Evolutionary conservation across 1,284 basidiomycete genomes (phyloP), one percentile per base, ranked within the genome.

Genomic region (Sporisorium reilianum): DNA sequence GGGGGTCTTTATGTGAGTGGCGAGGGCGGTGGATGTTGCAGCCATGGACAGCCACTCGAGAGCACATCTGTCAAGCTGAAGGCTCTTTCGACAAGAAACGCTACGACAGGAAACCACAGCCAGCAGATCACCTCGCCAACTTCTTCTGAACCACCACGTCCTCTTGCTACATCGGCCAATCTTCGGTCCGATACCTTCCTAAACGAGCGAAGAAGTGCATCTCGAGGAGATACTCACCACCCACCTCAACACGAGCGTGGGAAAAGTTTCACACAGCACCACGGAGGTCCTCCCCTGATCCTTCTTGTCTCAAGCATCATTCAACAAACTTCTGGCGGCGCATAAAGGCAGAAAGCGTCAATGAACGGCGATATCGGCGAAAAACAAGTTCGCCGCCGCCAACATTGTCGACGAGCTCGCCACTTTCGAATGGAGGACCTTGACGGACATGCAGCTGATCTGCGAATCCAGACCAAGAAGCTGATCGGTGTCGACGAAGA

Each of bases 381-480:
- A n/a, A n/a, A n/a, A n/a, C n/a, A n/a, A n/a, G n/a, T 26, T 26
- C 7, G 23, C 25, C 44, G 23, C 3, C 7, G 23, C 22, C 20
- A 3, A 2, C 26, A 14, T 34, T 30, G 28, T n/a, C n/a, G n/a
- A n/a, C n/a, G n/a, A n/a, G n/a, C n/a, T n/a, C n/a, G n/a, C n/a
- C n/a, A n/a, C n/a, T n/a, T 30, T 30, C 32, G 45, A 28, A 23
- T 20, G 18, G 45, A 30, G 45, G 45, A 48, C 45, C 45, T 30
- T 48, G 16, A 48, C 3, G 26, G 45, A 30, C 18, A 12, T 12
- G 32, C 6, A 34, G 6, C 32, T 12, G 28, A 30, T 30, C n/a
- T n/a, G n/a, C n/a, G n/a, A n/a, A n/a, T n/a, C n/a, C n/a, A n/a
- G n/a, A n/a, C n/a, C n/a, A n/a, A n/a, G n/a, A n/a, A n/a, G n/a